Base-by-base conservation (phyloP, 768 basidiomycete species). In the Stropharia rugosoannulata region DNA sequence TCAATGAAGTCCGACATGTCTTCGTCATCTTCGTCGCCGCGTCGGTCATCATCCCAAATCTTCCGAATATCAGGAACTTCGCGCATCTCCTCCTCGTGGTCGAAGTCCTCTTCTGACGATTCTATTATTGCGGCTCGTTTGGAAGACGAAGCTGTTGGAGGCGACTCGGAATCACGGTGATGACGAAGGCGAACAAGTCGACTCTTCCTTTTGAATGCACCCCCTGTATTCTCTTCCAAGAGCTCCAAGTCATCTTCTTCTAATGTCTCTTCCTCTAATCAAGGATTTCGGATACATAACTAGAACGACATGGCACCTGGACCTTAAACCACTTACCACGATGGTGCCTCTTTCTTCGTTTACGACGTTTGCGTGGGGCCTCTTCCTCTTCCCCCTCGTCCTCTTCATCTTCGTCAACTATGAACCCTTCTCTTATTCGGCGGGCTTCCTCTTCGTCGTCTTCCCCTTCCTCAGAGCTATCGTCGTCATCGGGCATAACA, bases 241-340 rank as follows among this genome's bases (percentile, higher is more conserved):
- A 83, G 62, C 27, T 94, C 95, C 46, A 98, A 71, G 69, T 98
- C 97, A 63, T 98, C 97, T 35, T 98, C 97, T 60, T 97, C 95
- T 48, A 98, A 72, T 13, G 75, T 85, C 60, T 89, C 85, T 52
- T 84, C 83, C 56, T 84, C 81, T 59, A 80, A 76, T 64, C 75
- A 76, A 70, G 29, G 29, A 52, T 48, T 46, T 44, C 15, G 56
- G 50, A 54, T n/a, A 29, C 15, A n/a, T n/a, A 25, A 22, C 2
- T 36, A 46, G 41, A 43, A 16, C 55, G 16, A 41, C 49, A 49
- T 39, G 25, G 27, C 29, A 32, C 29, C 29, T 32, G 29, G 60
- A 54, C 61, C 53, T 22, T 11, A 36, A 41, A 51, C 48, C 41
- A 63, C 77, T 64, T 64, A 80, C 82, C 79, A 57, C 79, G 82